These are phyloP conservation scores for Eutrema japonicum DNA, from an alignment of 345 rosid genomes.

Conservation along the genomic window DNA sequence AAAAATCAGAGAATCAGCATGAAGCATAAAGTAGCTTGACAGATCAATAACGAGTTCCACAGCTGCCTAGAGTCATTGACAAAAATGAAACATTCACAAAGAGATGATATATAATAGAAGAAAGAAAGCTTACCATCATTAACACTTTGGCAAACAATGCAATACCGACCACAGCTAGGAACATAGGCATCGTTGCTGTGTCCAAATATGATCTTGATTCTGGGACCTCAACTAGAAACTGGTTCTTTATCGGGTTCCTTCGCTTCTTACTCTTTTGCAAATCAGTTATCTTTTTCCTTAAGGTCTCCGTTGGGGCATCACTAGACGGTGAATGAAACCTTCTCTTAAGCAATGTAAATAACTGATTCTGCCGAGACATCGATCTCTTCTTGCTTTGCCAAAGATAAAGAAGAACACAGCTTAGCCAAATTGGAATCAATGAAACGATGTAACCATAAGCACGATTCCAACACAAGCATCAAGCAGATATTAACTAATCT, in stretches of 20 bases:
- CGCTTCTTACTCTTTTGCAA: conserved; percentile 56
- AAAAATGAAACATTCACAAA: conserved; percentile 4
- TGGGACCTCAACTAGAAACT: conserved; percentile 79
- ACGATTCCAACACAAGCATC: conserved; percentile 10
- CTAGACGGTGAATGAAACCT: conserved; percentile 48
- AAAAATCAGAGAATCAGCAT: neutral
- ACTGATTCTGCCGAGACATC: conserved; percentile 52
- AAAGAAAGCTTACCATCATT: conserved; percentile 67
- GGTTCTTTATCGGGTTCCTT: conserved; percentile 53
- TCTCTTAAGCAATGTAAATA: conserved; percentile 44
- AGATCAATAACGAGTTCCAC: conserved; percentile 1
- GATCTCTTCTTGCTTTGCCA: conserved; percentile 24
- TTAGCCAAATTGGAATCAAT: conserved; percentile 2
- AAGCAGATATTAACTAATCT: conserved; percentile 1
- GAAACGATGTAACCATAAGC: conserved; percentile 8
- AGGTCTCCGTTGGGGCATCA: conserved; percentile 60
- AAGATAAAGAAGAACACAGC: neutral
- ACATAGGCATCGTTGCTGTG: conserved; percentile 80
- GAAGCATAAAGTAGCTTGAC: neutral
- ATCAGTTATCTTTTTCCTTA: conserved; percentile 60
- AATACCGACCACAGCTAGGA: conserved; percentile 64
- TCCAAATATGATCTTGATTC: conserved; percentile 69
- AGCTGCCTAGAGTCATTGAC: neutral
- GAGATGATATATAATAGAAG: neutral
- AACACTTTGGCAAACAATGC: conserved; percentile 78